phyloP scores from a whole-genome alignment of 305 asterid species.

The Rubia tinctorum region DNA sequence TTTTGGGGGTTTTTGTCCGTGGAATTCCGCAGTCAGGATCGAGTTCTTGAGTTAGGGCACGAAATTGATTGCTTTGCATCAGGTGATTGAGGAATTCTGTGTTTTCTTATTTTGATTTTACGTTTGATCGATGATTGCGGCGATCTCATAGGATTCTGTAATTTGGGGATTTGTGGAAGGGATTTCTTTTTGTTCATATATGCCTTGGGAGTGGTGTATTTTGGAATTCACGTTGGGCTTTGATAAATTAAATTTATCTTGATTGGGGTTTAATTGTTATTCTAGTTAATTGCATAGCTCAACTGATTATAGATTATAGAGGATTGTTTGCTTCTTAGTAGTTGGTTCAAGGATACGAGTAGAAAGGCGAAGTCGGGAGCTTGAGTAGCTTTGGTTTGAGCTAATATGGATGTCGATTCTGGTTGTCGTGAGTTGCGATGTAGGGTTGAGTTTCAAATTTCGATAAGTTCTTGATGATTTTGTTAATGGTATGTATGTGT shows the following conservation, averaged over 20 bases:
- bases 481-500: background rate
- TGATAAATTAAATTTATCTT: background rate
- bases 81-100: slow-evolving; percentile 4
- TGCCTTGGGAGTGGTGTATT: background rate
- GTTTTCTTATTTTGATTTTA: background rate
- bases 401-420: background rate
- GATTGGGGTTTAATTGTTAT: background rate
- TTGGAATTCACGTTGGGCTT: background rate
- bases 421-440: background rate
- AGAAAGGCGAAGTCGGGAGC: background rate
- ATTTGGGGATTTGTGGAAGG: slow-evolving; percentile 1
- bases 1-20: background rate
- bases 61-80: background rate
- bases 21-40: background rate
- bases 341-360: background rate
- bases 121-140: background rate
- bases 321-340: background rate
- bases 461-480: too few species aligned
- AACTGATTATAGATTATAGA: background rate
- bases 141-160: slow-evolving; percentile 12
- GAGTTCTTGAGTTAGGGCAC: background rate
- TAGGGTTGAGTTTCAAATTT: background rate
- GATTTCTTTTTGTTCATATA: background rate
- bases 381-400: background rate
- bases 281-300: background rate